Evolutionary conservation across 495 filamentous ascomycete species (phyloP), one percentile per base, ranked within the genome.

Genomic region (Aspergillus haitiensis): DNA sequence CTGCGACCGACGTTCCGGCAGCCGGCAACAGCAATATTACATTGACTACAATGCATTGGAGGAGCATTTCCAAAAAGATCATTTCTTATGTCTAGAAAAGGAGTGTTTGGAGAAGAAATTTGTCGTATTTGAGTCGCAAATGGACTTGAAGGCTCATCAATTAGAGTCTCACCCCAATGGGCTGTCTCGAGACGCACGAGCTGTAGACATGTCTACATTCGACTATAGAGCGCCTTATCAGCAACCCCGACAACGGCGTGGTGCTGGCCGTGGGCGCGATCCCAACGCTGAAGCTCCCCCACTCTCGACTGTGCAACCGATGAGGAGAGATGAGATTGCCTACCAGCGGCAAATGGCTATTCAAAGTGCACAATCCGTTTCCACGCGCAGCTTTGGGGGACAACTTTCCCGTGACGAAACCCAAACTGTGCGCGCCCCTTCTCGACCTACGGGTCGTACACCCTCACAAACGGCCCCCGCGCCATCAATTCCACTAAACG

Each of bases 101-200:
- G 93, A 97, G 57, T 99, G 94, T 60, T 65, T 92, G 68, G 94
- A 98, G 59, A 96, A 97, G 82, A 98, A 97, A 72, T 96, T 97
- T 65, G 86, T 97, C n/a, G 95, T 97, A 1, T 99, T 99, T 61
- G 90, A 88, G 49, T 91, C 91, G 0, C 88, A 96, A 65, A 87
- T 99, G 78, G 94, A 98, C 70, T 72, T 99, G 33, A 96, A 97
- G 68, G 91, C 84, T 11, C 91, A 96, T 71, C 89, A 92, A 64
- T 69, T 95, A 7, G 86, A 90, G 68, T 75, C 76, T 10, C 91
- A 96, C 70, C 89, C 88, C 0, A 84, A 88, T 56, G 85, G 86
- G 3, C 70, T 94, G 11, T 86, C 90, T 7, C 81, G 90, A 53
- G 94, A 97, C 68, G 91, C 91, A 10, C 82, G 93, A 33, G 74